A percentile compares a stretch with the other conserved stretches of the same genome.
Conservation (phyloP, 2,329 filamentous ascomycete genomes). For the Stagonosporopsis rhizophila region DNA sequence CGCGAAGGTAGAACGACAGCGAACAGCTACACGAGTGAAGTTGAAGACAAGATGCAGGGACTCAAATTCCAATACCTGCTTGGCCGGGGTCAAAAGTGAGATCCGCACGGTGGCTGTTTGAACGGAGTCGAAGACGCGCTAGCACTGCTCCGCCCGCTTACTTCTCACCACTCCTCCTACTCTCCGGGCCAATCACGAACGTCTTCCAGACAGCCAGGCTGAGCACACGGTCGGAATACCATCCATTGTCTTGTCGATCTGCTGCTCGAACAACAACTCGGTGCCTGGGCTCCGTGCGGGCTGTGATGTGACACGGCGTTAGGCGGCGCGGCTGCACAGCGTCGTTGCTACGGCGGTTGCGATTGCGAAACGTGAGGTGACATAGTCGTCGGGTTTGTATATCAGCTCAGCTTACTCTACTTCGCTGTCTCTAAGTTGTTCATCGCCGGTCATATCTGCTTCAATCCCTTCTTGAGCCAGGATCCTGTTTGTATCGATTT, state of each 20-base stretch:
- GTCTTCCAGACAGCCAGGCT: not conserved
- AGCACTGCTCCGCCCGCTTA: not conserved
- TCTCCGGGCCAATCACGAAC: not conserved
- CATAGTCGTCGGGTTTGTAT: not conserved
- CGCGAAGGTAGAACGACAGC: no score
- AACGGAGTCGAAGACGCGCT: not conserved
- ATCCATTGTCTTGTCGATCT: not conserved
- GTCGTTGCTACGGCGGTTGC: constrained; percentile 4
- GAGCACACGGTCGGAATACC: not conserved
- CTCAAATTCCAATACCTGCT: not conserved
- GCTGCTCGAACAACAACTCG: not conserved
- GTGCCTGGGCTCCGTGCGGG: constrained; percentile 1
- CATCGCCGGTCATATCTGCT: not conserved
- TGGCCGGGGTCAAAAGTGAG: not conserved
- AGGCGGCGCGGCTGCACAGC: not conserved
- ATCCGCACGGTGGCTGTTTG: not conserved
- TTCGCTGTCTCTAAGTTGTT: not conserved
- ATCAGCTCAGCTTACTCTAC: not conserved
- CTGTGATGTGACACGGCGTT: constrained; percentile 2
- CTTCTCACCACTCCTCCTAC: not conserved
- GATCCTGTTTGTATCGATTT: not conserved
- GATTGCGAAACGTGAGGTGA: not conserved
- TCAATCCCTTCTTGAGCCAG: not conserved
- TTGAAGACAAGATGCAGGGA: no score
- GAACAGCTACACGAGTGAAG: no score